Evolutionary conservation across 2,329 filamentous ascomycete genomes (phyloP), one percentile per base, ranked within the genome.

Genomic region (Aspergillus aculeatinus): DNA sequence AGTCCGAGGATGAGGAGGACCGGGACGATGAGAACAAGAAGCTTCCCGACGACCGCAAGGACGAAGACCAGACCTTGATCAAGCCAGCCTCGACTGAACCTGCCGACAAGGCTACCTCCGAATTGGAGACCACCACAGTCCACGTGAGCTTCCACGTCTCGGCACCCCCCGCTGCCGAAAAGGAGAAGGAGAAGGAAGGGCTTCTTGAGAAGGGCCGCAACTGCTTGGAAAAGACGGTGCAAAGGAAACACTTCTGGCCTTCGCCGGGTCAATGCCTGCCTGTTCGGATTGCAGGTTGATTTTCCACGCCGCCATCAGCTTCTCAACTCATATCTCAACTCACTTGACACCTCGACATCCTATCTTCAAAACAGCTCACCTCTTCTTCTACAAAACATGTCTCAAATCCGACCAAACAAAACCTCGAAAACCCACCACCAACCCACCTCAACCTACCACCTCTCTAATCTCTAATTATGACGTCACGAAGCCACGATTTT

Each of bases 141-240:
- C 63, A 65, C 12, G 58, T 65, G 19, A 60, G 58, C 48, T 67
- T 67, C 44, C 61, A 66, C 39, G 63, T 67, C 49, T 57, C 63
- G 39, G 48, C 56, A 16, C 55, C 62, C 1, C 7, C 60, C 1
- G 31, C 60, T 16, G 35, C 59, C 16, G 60, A 62, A 1, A 60
- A 55, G 6, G 59, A 65, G 23, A 53, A 55, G 7, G 57, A 65
- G 48, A 60, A 65, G 48, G 59, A 65, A 29, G 59, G 60, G 16
- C 63, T 72, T n/a, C 57, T 72, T 12, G 68, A 70, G 31, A 70
- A 71, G 35, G 67, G 67, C 33, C 67, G 67, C 54, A 66, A 63
- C 52, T 71, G 70, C 60, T 64, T 72, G 14, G 70, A 72, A 53
- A 66, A 69, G 56, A 67, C 67, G 27, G 67, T 67, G 14, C 63